These are phyloP conservation scores for Prinsepia uniflora DNA, from an alignment of 306 rosid genomes.

Conservation along the genomic window DNA sequence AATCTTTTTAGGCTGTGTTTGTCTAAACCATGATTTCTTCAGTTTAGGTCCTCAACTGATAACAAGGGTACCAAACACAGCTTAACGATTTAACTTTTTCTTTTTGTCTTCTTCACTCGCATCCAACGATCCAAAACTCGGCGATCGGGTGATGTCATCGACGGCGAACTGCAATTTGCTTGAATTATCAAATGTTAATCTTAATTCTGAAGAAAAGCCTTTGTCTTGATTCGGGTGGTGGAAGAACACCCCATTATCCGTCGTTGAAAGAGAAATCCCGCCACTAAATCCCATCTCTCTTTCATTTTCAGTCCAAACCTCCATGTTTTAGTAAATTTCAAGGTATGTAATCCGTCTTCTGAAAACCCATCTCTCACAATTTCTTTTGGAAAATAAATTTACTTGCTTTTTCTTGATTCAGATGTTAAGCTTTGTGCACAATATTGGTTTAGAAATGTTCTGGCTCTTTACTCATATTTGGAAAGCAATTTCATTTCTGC, in stretches of 20 bases:
- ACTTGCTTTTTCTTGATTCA: neutral
- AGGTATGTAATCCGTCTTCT: neutral
- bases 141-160: neutral
- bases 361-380: conserved; percentile 1
- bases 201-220: neutral
- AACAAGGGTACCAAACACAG: neutral
- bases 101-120: neutral
- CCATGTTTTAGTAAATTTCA: neutral
- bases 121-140: neutral
- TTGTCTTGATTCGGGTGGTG: conserved; percentile 7
- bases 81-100: neutral
- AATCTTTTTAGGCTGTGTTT: neutral
- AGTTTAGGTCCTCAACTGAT: neutral
- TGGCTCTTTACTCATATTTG: neutral
- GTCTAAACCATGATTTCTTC: neutral
- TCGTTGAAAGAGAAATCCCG: neutral
- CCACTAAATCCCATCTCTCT: conserved; percentile 5
- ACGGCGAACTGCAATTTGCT: neutral
- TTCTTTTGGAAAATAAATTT: neutral
- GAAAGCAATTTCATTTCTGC: neutral
- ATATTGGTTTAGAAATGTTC: neutral
- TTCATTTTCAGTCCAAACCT: neutral
- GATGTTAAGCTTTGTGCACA: neutral
- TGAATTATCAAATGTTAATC: neutral
- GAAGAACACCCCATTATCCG: conserved; percentile 9